phyloP scores from a whole-genome alignment of 345 rosid genomes.

The Excoecaria agallocha region DNA sequence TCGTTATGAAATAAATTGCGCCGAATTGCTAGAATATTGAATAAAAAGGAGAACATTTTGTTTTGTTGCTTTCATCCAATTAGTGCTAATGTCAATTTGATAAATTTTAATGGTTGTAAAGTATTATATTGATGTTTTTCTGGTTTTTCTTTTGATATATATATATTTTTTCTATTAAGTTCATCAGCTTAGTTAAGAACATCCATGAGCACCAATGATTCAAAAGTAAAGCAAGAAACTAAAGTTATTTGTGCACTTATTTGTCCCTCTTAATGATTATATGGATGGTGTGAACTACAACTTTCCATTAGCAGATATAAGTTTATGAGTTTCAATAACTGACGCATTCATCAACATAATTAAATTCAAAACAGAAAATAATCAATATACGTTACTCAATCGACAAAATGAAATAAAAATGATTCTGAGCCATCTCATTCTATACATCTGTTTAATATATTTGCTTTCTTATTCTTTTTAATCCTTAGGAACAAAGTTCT shows the following conservation, averaged over 20 bases:
- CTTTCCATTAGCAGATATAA: not conserved
- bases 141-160: not conserved
- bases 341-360: not conserved
- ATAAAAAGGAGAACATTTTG: not conserved
- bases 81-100: not conserved
- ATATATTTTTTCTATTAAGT: not conserved
- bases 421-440: not conserved
- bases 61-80: not conserved
- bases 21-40: not conserved
- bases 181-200: not conserved
- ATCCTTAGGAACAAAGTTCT: constrained; percentile 81
- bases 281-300: not conserved
- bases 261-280: not conserved
- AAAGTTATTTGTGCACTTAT: not conserved
- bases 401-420: not conserved
- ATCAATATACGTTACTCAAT: not conserved
- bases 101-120: not conserved
- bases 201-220: not conserved
- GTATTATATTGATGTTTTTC: not conserved
- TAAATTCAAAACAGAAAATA: not conserved
- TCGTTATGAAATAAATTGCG: not conserved
- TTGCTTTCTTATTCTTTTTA: constrained; percentile 1
- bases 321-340: not conserved
- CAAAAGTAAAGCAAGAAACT: not conserved
- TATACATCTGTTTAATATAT: not conserved